These are phyloP conservation scores for Stevia rebaudiana DNA, from an alignment of 140 eudicot genomes.

Conservation along the genomic window DNA sequence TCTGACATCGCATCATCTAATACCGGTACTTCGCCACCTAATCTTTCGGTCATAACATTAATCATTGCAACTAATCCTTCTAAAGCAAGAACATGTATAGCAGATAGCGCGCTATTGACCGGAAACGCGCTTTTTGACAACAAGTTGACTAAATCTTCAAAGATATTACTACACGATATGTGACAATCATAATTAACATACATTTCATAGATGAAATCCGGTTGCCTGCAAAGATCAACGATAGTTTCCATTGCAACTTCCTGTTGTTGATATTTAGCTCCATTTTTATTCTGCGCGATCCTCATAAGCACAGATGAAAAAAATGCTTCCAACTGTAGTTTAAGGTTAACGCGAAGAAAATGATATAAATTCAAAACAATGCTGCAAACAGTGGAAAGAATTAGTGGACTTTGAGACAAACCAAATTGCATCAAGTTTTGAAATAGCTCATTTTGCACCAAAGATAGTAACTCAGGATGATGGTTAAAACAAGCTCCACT, in stretches of 20 bases:
- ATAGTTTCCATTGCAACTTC: conserved; percentile 95
- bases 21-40: conserved; percentile 44
- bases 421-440: conserved; percentile 69
- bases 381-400: conserved; percentile 74
- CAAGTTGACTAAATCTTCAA: conserved; percentile 86
- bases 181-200: conserved; percentile 85
- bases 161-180: conserved; percentile 76
- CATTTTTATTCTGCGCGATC: conserved; percentile 68
- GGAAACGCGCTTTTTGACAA: conserved; percentile 91
- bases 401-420: conserved; percentile 68
- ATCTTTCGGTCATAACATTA: conserved; percentile 73
- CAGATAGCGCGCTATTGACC: conserved; percentile 64
- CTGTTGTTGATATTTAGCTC: conserved; percentile 81
- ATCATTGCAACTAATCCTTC: conserved; percentile 81
- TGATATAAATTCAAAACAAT: conserved; percentile 67
- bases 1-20: conserved; percentile 36
- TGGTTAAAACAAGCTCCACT: conserved; percentile 60
- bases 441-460: conserved; percentile 73
- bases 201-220: conserved; percentile 74
- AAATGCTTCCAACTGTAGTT: conserved; percentile 78
- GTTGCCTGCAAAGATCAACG: conserved; percentile 84
- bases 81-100: conserved; percentile 81
- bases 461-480: conserved; percentile 63
- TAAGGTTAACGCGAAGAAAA: conserved; percentile 58
- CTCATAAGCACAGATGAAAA: conserved; percentile 74